Evolutionary conservation across 2,329 filamentous ascomycete species (phyloP), one percentile per base, ranked within the genome.

Genomic region (Tolypocladium amazonense): DNA sequence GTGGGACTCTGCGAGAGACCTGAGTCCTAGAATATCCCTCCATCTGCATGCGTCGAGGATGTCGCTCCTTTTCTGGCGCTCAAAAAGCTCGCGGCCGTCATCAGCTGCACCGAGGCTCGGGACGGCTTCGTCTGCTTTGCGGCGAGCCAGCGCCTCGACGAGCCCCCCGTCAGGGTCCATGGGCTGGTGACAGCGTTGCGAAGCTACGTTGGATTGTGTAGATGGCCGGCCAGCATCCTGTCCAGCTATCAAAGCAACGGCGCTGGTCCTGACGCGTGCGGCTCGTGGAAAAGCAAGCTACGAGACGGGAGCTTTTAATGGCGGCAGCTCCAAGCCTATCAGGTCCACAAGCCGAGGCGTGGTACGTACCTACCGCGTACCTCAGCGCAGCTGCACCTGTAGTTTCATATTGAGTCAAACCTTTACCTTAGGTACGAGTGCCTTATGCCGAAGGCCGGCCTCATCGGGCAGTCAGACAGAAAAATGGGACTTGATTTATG

Each of bases 41-140:
- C 74, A 74, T 63, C 75, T 76, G 74, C 87, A 90, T 37, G 88
- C 88, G 53, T 80, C 76, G 25, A 81, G 71, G 56, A 77, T 69
- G 57, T 75, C 68, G 62, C 72, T 71, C 68, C 62, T 65, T 60
- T 73, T 83, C 78, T 62, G 58, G 37, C 20, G n/a, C 14, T 30
- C 2, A 14, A 8, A n/a, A 37, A 7, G 30, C 30, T 54, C 50
- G 30, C 20, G 11, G 20, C 30, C 20, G 4, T 61, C 54, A 15
- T 66, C 62, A 15, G 59, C 41, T 56, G 64, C 61, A 58, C 63
- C 59, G 50, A 58, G 60, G 59, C 47, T 39, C 59, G 52, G 57
- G 37, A 39, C 56, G n/a, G 38, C n/a, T 52, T 59, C 45, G 57
- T 52, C 59, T 33, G 56, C 25, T 57, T 58, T 6, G 47, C n/a